Evolutionary conservation across 1,284 basidiomycete species (phyloP).

Genomic region (Coniferiporia weirii): DNA sequence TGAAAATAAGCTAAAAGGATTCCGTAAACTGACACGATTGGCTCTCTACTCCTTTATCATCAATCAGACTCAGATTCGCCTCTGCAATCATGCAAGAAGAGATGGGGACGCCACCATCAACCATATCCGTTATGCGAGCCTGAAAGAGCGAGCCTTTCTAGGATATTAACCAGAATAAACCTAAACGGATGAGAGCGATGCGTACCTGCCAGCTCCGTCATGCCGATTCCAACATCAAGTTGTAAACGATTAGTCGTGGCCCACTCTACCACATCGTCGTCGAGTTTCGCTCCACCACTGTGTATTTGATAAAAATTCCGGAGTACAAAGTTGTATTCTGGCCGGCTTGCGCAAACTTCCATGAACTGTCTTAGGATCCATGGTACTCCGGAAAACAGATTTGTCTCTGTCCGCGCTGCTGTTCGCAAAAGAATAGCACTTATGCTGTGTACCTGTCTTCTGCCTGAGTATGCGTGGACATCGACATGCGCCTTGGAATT

Average conservation of each 20-base stretch:
- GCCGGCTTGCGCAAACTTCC: constrained; percentile 19
- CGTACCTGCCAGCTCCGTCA: constrained; percentile 33
- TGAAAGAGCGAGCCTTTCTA: constrained; percentile 6
- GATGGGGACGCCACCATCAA: constrained; percentile 7
- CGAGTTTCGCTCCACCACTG: constrained; percentile 29
- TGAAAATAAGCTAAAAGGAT: constrained; percentile 26
- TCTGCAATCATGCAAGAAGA: background rate
- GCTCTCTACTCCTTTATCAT: constrained; percentile 5
- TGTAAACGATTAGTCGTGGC: constrained; percentile 24
- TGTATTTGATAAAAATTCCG: constrained; percentile 24
- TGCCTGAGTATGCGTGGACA: constrained; percentile 14
- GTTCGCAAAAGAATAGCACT: constrained; percentile 10
- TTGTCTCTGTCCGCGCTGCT: constrained; percentile 4
- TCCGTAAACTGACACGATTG: constrained; percentile 3
- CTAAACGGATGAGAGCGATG: background rate
- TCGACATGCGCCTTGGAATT: background rate
- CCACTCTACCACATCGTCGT: constrained; percentile 27
- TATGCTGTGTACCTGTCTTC: constrained; percentile 2
- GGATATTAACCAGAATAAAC: background rate
- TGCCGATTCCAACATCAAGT: constrained; percentile 29
- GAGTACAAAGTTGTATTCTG: constrained; percentile 20
- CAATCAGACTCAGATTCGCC: constrained; percentile 6
- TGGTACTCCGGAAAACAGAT: constrained; percentile 21
- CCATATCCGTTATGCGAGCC: background rate
- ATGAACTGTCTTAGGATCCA: constrained; percentile 16